phyloP scores from a whole-genome alignment of 2,329 filamentous ascomycete species.

The Xylaria sp. region DNA sequence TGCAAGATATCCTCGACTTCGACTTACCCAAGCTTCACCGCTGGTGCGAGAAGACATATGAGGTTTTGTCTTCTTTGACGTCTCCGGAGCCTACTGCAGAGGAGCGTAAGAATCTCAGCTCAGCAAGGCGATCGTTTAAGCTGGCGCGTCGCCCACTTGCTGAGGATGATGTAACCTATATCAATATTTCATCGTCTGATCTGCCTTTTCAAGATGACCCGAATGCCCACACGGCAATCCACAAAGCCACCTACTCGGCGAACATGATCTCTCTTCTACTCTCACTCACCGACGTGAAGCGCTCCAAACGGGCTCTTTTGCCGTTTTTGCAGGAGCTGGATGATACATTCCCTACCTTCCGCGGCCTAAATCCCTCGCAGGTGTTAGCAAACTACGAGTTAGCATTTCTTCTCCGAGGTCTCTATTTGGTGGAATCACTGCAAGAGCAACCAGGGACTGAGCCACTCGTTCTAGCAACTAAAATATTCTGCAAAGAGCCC shows the following conservation, averaged over 20 bases:
- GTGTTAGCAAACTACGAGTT: conserved; percentile 35
- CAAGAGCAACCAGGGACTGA: conserved; percentile 21
- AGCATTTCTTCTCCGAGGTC: conserved; percentile 44
- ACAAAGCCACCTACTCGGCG: conserved; percentile 37
- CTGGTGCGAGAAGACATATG: conserved; percentile 41
- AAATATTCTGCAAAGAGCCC: conserved; percentile 43
- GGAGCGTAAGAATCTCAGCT: conserved; percentile 35
- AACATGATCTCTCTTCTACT: conserved; percentile 46
- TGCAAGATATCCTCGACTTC: conserved; percentile 46
- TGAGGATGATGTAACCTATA: conserved; percentile 35
- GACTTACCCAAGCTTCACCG: conserved; percentile 45
- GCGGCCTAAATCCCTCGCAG: conserved; percentile 19
- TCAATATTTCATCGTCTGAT: conserved; percentile 34
- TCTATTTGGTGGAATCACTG: conserved; percentile 40
- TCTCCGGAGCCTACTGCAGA: conserved; percentile 30
- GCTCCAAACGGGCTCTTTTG: conserved; percentile 21
- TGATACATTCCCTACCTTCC: conserved; percentile 40
- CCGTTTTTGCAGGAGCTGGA: conserved; percentile 44
- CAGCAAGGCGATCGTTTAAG: conserved; percentile 34
- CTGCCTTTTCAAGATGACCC: conserved; percentile 37
- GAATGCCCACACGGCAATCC: conserved; percentile 27
- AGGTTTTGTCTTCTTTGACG: conserved; percentile 35
- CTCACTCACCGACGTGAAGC: conserved; percentile 36
- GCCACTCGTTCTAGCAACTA: conserved; percentile 38
- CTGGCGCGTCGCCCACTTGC: conserved; percentile 40